Base-by-base conservation (phyloP, 1,284 basidiomycete genomes). In the Paramarasmius palmivorus region DNA sequence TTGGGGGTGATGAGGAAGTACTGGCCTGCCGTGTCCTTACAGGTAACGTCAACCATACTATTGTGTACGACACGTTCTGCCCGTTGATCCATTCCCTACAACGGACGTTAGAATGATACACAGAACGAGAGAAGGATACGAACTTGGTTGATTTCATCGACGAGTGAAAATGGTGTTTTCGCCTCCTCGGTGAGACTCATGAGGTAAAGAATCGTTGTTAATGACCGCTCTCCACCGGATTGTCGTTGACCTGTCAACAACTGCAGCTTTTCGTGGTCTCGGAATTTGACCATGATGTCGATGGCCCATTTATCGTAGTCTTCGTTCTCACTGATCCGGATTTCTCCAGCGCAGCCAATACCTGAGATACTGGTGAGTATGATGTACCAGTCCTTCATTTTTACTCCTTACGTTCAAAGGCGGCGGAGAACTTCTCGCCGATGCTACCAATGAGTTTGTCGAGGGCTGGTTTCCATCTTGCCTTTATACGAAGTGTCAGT, bases 1-100 rank as follows among this genome's bases (percentile, higher is more conserved):
- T 99, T 99, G 9, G 97, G 97, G 22, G 97, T 99, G 71, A 99
- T 97, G 55, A 99, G 79, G 83, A 99, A 99, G 74, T 98, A 98
- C 64, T 99, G 97, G n/a, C 90, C 90, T 50, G 90, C 90, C 54
- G 93, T 87, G 4, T 76, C 71, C 59, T 86, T 83, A 78, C 97
- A 98, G 1, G 96, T 98, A 52, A 93, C 90, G 51, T 90, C 82
- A 49, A 99, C 96, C 74, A 99, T 88, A 48, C 93, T 93, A 68
- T 99, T 92, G 76, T 99, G 96, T 32, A 98, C 95, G 17, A 85
- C 86, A 34, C 96, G 86, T 73, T 99, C 97, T 3, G 92, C 93
- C 25, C 89, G 84, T 59, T 88, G 84, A 69, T 99, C 97, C 97
- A 99, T 99, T 41, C 97, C 97, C 87, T 91, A 59, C 39, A 38